Evolutionary conservation across 1,284 basidiomycete genomes (phyloP).

Genomic region (Naganishia sp.): DNA sequence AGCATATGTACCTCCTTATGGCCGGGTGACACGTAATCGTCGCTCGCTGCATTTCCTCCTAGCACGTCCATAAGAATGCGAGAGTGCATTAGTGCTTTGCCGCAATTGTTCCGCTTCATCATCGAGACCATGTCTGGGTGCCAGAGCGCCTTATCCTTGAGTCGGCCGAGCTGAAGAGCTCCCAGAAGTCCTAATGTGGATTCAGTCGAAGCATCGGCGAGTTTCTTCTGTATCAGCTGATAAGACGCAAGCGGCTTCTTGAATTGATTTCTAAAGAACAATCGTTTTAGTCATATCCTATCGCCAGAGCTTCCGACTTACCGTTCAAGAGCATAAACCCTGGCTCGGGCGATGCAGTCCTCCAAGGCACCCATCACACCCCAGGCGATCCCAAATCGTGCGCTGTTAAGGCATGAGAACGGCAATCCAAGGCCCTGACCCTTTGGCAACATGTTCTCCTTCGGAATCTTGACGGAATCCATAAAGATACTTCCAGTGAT

Average conservation of each 20-base stretch:
- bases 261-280: slow-evolving; percentile 67
- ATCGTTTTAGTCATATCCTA: background rate
- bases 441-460: slow-evolving; percentile 72
- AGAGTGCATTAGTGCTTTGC: slow-evolving; percentile 80
- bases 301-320: slow-evolving; percentile 37
- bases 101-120: slow-evolving; percentile 94
- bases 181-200: slow-evolving; percentile 78
- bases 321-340: slow-evolving; percentile 83
- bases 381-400: slow-evolving; percentile 88
- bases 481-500: slow-evolving; percentile 92
- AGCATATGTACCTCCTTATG: background rate
- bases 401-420: slow-evolving; percentile 88
- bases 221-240: slow-evolving; percentile 95
- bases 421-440: slow-evolving; percentile 75
- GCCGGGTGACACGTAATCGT: slow-evolving; percentile 54
- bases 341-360: slow-evolving; percentile 77
- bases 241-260: slow-evolving; percentile 85
- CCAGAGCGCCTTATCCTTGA: slow-evolving; percentile 78
- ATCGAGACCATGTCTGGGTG: slow-evolving; percentile 93
- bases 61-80: slow-evolving; percentile 80
- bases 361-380: slow-evolving; percentile 93
- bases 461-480: slow-evolving; percentile 73
- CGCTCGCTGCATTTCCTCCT: slow-evolving; percentile 84
- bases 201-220: slow-evolving; percentile 88
- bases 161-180: slow-evolving; percentile 74